Evolutionary conservation across 441 rosid genomes (phyloP).

Genomic region (Eutrema salsugineum): DNA sequence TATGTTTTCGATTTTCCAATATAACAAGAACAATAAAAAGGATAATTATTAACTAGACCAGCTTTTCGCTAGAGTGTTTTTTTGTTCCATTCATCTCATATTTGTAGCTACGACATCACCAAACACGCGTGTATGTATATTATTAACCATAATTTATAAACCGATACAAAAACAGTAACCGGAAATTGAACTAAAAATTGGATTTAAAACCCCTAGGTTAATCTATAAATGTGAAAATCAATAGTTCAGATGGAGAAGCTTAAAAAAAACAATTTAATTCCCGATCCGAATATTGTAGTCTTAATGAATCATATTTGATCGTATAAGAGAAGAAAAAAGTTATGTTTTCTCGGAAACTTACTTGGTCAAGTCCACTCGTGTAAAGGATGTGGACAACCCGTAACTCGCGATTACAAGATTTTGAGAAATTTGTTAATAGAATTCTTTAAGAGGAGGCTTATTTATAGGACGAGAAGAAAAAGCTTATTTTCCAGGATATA

Average conservation of each 20-base stretch:
- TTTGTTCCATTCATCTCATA: background rate
- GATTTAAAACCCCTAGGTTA: background rate
- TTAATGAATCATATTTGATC: background rate
- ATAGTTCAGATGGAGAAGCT: background rate
- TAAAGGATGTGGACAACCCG: background rate
- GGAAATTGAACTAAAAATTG: background rate
- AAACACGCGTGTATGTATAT: too few relatives aligned
- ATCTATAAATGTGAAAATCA: background rate
- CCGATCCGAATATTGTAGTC: background rate
- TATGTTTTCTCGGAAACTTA: background rate
- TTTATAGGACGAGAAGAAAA: background rate
- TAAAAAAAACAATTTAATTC: background rate
- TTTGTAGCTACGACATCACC: too few relatives aligned
- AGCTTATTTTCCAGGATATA: background rate
- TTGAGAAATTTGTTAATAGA: background rate
- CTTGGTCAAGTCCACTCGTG: conserved; percentile 13
- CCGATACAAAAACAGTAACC: background rate
- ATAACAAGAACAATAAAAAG: background rate
- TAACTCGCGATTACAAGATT: background rate
- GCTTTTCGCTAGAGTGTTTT: background rate
- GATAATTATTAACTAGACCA: background rate
- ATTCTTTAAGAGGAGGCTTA: background rate
- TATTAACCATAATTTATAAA: too few relatives aligned
- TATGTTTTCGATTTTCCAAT: background rate
- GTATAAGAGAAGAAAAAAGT: background rate